Evolutionary conservation across 192 early-diverging fungal genomes (phyloP), one percentile per base, ranked within the genome.

Genomic region (Coemansia sp.): DNA sequence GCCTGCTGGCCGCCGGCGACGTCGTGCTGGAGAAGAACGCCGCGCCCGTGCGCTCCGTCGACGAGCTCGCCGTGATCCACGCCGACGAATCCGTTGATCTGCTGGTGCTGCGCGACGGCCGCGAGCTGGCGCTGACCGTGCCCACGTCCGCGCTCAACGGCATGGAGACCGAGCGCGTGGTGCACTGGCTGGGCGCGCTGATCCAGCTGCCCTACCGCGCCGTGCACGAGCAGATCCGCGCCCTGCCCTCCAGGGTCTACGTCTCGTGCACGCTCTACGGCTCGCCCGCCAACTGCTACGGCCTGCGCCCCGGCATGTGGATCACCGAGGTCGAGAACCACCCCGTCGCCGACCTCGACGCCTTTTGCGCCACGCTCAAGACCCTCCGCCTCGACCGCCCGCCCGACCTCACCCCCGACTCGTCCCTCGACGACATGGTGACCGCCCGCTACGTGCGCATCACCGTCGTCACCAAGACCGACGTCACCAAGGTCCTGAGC

Each of bases 101-200:
- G n/a, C 63, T 70, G 1, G 73, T 77, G 8, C 60, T 97, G 46
- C 85, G 94, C 32, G 82, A 90, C 41, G 86, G 89, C 58, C 47
- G 79, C 32, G 91, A 88, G 41, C 22, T 87, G 5, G 45, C 53
- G 2, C 56, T 97, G 7, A 52, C 32, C 1, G 86, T 94, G 5
- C 86, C 86, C 0, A 89, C 88, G 9, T 81, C 81, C 2, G 35
- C 60, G 25, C 67, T 77, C 26, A 48, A 75, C n/a, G 78, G 76
- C 0, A 79, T 82, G 42, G 86, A 83, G 35, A 91, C 87, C 5
- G 78, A 69, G 11, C 79, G 85, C 7, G 83, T 93, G 0, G 68
- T 97, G 23, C 78, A 87, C 18, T 97, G 94, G 94, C 85, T 86
- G 10, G 94, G 94, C 15, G 91, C 90, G 0, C 60, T 92, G 15